Base-by-base conservation (phyloP, 2,329 filamentous ascomycete genomes). In the Saccharata proteae region DNA sequence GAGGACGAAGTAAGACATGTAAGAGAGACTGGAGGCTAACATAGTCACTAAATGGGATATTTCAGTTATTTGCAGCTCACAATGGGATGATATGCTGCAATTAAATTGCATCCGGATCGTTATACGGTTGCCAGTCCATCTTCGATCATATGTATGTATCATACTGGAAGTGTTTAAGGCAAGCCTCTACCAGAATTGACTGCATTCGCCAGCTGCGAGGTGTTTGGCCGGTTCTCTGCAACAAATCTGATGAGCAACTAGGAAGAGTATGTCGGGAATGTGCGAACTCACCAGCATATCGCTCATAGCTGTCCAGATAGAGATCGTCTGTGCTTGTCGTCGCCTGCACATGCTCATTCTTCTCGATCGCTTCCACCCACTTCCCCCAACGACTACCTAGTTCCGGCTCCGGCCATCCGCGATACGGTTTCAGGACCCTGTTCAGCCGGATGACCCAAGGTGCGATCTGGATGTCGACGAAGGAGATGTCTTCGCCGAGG, bases 391-490 rank as follows among this genome's bases (percentile, higher is more conserved):
- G 63, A 38, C 64, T 72, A 1, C 71, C 74, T 2, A 67, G 62
- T 39, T 74, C 67, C 0, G 75, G 68, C 15, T 74, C 69, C 1
- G 71, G 67, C 75, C 78, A 84, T 14, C 69, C 70, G 13, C 75
- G 62, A 40, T 78, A 75, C 11, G 73, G 70, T 29, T 69, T 65
- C 19, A 82, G 57, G 12, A 84, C 70, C 2, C 71, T 69, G n/a
- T 68, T 63, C 37, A 86, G 58, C 1, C 81, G 67, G 12, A 85
- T 48, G 10, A 82, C 67, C 66, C 82, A 86, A 0, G 81, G 81
- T 1, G 80, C 80, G 26, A 84, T 67, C 45, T 84, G 76, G 11
- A 84, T 65, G 41, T 86, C 80, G 1, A 86, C 80, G 34, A 83
- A 75, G 0, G 62, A 65, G 34, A 77, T 59, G 2, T 62, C 43